Base-by-base conservation (phyloP, 805 yeast genomes). In the Yamadazyma sp. region DNA sequence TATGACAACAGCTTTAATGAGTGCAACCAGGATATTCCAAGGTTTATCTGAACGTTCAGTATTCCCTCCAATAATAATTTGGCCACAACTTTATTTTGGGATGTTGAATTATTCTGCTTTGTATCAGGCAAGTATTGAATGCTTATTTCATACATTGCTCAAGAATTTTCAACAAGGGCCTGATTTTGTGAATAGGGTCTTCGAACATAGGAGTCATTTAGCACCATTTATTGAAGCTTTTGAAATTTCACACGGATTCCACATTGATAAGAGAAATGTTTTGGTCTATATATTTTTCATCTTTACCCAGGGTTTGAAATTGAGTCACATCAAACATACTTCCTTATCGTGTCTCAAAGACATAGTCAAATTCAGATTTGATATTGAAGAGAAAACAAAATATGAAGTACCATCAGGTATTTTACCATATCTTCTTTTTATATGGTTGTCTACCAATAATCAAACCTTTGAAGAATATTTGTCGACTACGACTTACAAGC, bases 251-350 rank as follows among this genome's bases (percentile, higher is more conserved):
- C 64, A 63, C 39, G 65, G 59, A 3, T 48, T 75, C 6, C 45
- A 45, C 7, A 55, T 80, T 37, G 60, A 63, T 1, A 53, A 52
- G 21, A 60, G 60, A 2, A 79, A 75, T 48, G 70, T 81, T 44
- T 78, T 80, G 37, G 65, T 69, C 19, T 63, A 76, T 13, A 51
- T 82, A 23, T 53, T 76, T 20, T 61, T 65, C 28, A 49, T 73
- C 14, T 56, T 76, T 13, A 62, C 75, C 4, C 78, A 73, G 48
- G 91, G 89, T 0, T 54, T 82, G 26, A 70, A 74, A 23, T 56
- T 76, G 7, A 77, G 86, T 6, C 78, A 74, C 37, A 65, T 80
- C 14, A 73, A 71, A 38, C 70, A 67, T 7, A 58, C 68, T 2
- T 72, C 85, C 0, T 49, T 75, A 22, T 60, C 57, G 1, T 62